These are phyloP conservation scores for Daldinia sp. DNA, from an alignment of 2,329 filamentous ascomycete species.

Conservation along the genomic window DNA sequence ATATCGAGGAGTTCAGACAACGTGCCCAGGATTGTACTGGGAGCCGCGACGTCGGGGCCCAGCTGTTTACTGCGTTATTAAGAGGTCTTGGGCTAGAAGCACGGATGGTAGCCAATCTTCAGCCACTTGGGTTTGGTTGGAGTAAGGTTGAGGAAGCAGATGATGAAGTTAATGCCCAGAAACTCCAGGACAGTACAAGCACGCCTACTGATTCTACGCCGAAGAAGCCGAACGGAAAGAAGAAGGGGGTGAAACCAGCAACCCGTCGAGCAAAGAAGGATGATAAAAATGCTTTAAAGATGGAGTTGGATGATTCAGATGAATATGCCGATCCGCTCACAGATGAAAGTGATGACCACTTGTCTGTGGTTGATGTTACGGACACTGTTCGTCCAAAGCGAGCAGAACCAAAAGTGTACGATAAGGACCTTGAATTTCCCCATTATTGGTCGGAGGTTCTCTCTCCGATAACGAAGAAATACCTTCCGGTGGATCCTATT, in stretches of 20 bases:
- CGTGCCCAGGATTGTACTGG: constrained; percentile 78
- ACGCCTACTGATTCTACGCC: constrained; percentile 39
- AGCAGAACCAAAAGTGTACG: constrained; percentile 65
- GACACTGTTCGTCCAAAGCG: constrained; percentile 58
- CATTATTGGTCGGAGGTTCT: constrained; percentile 94
- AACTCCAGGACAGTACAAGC: constrained; percentile 32
- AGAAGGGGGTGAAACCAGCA: constrained; percentile 40
- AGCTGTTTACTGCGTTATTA: constrained; percentile 88
- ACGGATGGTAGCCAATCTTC: constrained; percentile 84
- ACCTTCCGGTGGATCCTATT: constrained; percentile 81
- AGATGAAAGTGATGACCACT: constrained; percentile 69
- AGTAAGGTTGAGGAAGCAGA: constrained; percentile 85
- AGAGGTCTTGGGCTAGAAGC: constrained; percentile 85
- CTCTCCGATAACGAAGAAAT: constrained; percentile 83
- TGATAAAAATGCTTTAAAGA: constrained; percentile 46
- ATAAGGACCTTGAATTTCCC: constrained; percentile 83
- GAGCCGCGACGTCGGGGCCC: constrained; percentile 87
- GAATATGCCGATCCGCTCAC: constrained; percentile 62
- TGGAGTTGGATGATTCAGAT: constrained; percentile 59
- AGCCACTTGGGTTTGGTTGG: constrained; percentile 91
- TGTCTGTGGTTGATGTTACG: constrained; percentile 69
- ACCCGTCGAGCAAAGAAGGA: constrained; percentile 45
- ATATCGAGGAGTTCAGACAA: constrained; percentile 74
- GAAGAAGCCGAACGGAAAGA: constrained; percentile 56
- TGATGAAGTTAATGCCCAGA: constrained; percentile 57